Conservation (phyloP, 768 basidiomycete species). For the Trametes maxima region DNA sequence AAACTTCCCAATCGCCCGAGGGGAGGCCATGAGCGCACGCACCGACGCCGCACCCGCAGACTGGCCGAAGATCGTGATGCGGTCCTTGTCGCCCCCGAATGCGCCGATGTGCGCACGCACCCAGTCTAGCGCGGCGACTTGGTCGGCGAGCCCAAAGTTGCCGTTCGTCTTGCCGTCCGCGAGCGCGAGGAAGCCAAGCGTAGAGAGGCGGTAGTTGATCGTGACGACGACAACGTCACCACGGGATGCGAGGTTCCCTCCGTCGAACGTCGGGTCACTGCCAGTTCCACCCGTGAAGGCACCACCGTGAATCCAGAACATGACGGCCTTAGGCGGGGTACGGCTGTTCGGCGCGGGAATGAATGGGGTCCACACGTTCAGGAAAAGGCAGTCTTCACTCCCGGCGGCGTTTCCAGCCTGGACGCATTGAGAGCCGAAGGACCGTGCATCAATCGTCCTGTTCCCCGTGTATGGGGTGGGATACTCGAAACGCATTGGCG, state of each 20-base stretch:
- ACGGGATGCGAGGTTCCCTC: conserved; percentile 47
- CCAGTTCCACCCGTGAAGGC: conserved; percentile 46
- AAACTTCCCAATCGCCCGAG: conserved; percentile 37
- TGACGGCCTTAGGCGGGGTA: conserved; percentile 41
- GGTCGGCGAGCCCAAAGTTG: conserved; percentile 50
- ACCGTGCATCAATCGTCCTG: conserved; percentile 34
- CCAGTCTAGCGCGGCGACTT: conserved; percentile 45
- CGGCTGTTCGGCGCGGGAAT: conserved; percentile 30
- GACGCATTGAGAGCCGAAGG: conserved; percentile 28
- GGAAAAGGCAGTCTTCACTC: conserved; percentile 50
- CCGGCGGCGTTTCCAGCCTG: conserved; percentile 32
- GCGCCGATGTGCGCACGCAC: conserved; percentile 53
- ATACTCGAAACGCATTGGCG: conserved; percentile 46
- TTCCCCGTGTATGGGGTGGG: conserved; percentile 38
- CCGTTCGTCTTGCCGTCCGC: conserved; percentile 46
- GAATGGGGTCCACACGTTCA: conserved; percentile 50
- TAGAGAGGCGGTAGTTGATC: conserved; percentile 42
- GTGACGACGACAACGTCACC: conserved; percentile 45
- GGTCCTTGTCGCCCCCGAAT: conserved; percentile 60
- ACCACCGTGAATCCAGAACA: conserved; percentile 56
- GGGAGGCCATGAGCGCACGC: conserved; percentile 34
- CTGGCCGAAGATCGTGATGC: conserved; percentile 57
- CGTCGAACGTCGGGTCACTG: conserved; percentile 44
- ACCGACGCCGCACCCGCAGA: conserved; percentile 54
- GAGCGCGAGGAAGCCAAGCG: conserved; percentile 47